Evolutionary conservation across 257 asterid genomes (phyloP), one percentile per base, ranked within the genome.

Genomic region (Echium plantagineum): DNA sequence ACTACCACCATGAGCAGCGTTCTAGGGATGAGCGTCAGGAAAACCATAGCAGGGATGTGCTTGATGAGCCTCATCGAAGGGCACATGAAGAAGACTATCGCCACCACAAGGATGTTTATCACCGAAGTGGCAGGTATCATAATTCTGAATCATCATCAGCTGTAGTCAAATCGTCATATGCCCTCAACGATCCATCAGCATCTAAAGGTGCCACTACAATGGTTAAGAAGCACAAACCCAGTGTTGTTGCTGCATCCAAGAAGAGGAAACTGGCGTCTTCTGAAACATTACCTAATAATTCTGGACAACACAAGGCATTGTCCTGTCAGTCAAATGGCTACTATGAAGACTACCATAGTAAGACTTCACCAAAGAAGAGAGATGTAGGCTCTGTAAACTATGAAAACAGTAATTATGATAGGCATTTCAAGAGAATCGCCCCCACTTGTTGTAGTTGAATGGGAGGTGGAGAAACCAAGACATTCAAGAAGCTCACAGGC

Each of bases 381-480:
- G 77, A 74, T 0, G 72, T 70, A n/a, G 21, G 69, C 30, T 60
- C 74, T 38, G 71, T 48, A 5, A 84, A 82, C 47, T 73, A 85
- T 7, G 94, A 84, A 54, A 85, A 94, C 77, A 85, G 94, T 52
- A 96, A 93, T 18, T 97, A 93, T 62, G 99, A 89, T 42, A 71
- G 94, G 80, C 99, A 93, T 77, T 93, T 88, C 75, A 89, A 93
- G 85, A 88, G 98, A 69, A 83, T 84, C 75, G 94, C 98, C 1
- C 94, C 78, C 80, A 0, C 78, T 80, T 17, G 62, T 70, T 48
- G 9, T 52, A 1, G 64, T 32, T 31, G 73, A 64, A 18, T 18
- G 59, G 54, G 81, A 63, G 22, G 81, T 64, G 64, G n/a, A n/a
- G 75, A 75, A 74, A 71, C 73, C 67, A 49, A 75, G 77, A 52